phyloP scores from a whole-genome alignment of 2,329 filamentous ascomycete species.

The Ilyonectria robusta region DNA sequence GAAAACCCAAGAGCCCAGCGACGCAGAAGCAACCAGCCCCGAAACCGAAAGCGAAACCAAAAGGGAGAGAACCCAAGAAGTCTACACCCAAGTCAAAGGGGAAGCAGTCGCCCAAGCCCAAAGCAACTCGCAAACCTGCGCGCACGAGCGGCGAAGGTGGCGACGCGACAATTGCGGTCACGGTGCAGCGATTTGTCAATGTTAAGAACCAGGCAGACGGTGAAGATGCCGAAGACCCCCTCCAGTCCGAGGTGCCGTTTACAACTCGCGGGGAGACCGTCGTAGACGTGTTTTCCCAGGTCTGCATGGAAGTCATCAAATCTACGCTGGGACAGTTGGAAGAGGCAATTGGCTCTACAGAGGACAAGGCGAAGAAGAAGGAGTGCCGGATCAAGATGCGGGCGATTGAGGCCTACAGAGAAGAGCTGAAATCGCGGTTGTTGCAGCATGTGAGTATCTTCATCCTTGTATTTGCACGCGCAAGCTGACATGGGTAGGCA shows the following conservation, averaged over 20 bases:
- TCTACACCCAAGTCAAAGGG: conserved; percentile 39
- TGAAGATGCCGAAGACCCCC: conserved; percentile 58
- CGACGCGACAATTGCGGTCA: conserved; percentile 64
- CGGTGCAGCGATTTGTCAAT: conserved; percentile 72
- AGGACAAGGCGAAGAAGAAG: conserved; percentile 63
- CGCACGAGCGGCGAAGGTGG: conserved; percentile 31
- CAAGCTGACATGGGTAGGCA: conserved; percentile 56
- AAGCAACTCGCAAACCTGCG: conserved; percentile 39
- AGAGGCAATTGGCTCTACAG: conserved; percentile 55
- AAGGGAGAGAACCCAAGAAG: conserved; percentile 33
- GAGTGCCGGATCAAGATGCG: conserved; percentile 69
- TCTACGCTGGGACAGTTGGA: conserved; percentile 64
- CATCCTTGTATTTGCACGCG: fast-evolving
- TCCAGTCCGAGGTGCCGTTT: conserved; percentile 68
- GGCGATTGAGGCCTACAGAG: conserved; percentile 71
- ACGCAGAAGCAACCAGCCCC: conserved; percentile 57
- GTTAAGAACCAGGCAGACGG: conserved; percentile 58
- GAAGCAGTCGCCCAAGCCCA: conserved; percentile 39
- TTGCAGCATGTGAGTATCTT: conserved; percentile 70
- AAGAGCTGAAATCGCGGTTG: conserved; percentile 69
- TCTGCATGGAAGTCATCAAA: conserved; percentile 73
- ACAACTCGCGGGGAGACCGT: conserved; percentile 71
- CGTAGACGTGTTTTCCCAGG: conserved; percentile 73
- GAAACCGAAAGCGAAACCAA: conserved; percentile 40
- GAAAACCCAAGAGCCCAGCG: conserved; percentile 57